These are phyloP conservation scores for Drosera spatulata DNA, from an alignment of 179 eudicot species.

Conservation along the genomic window DNA sequence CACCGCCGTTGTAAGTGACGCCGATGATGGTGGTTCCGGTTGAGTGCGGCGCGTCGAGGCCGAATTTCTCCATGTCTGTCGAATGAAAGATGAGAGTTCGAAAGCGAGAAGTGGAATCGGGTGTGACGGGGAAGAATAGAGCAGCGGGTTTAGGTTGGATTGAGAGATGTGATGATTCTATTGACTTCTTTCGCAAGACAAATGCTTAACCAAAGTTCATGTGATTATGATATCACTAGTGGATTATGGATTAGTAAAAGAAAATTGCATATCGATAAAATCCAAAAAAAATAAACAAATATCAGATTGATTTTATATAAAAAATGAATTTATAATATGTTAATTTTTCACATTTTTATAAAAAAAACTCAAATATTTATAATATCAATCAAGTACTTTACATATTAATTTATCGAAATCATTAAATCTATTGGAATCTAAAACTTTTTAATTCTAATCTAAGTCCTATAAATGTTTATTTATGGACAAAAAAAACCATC, in stretches of 20 bases:
- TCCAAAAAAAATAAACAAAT: background rate
- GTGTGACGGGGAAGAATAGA: background rate
- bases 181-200: background rate
- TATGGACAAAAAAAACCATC: no score
- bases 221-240: background rate
- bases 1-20: constrained; percentile 89
- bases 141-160: background rate
- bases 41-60: constrained; percentile 44
- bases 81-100: background rate
- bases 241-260: background rate
- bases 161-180: background rate
- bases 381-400: no score
- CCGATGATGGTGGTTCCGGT: constrained; percentile 99
- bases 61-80: constrained; percentile 11
- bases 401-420: no score
- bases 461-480: no score
- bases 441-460: no score
- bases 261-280: no score
- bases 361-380: background rate
- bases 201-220: background rate
- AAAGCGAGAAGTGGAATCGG: background rate
- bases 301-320: no score
- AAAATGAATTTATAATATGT: background rate
- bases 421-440: no score
- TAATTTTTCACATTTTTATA: no score